Evolutionary conservation across 768 basidiomycete genomes (phyloP).

Genomic region (Mycena kentingensis): DNA sequence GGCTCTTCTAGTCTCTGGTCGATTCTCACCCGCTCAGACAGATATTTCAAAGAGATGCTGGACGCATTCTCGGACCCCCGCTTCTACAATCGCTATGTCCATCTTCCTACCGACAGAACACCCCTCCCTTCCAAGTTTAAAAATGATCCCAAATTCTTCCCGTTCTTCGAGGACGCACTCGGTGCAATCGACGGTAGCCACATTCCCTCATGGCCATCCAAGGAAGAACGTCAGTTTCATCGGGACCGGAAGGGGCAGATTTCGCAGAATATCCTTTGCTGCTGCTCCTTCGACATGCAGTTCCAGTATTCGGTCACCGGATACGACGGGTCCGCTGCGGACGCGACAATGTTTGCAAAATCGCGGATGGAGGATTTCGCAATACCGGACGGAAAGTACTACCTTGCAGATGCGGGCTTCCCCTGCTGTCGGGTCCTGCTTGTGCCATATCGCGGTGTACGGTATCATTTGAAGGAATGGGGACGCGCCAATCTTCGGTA

Average conservation of each 20-base stretch:
- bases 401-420: conserved; percentile 25
- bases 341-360: conserved; percentile 21
- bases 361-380: conserved; percentile 10
- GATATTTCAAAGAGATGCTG: conserved; percentile 34
- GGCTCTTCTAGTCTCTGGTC: no score
- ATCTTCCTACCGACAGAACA: conserved; percentile 11
- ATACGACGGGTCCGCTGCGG: conserved; percentile 28
- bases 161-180: conserved; percentile 33
- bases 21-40: no score
- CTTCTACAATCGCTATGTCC: conserved; percentile 32
- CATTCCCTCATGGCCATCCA: conserved; percentile 24
- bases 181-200: conserved; percentile 40
- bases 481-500: conserved; percentile 11
- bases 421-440: conserved; percentile 20
- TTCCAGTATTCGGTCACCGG: conserved; percentile 29
- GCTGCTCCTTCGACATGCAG: conserved; percentile 23
- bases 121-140: conserved; percentile 28
- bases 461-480: conserved; percentile 32
- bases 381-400: conserved; percentile 22
- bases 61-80: conserved; percentile 23
- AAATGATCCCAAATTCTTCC: conserved; percentile 35
- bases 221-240: conserved; percentile 12
- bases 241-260: conserved; percentile 29
- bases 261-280: conserved; percentile 31
- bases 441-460: conserved; percentile 25